Evolutionary conservation across 495 filamentous ascomycete genomes (phyloP).

Genomic region (Penicillium arizonense): DNA sequence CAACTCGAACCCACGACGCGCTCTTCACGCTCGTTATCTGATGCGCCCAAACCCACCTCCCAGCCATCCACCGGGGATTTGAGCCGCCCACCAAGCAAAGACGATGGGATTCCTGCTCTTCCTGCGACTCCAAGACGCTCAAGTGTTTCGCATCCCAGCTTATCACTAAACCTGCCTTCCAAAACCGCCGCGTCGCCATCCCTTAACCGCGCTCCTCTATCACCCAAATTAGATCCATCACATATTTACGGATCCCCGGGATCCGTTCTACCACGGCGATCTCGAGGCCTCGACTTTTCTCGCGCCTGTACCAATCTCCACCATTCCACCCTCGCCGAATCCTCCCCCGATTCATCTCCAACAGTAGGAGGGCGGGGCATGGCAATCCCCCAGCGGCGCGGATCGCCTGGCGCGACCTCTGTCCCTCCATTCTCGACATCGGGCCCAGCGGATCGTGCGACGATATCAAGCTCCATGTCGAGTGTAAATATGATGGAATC

Average conservation of each 20-base stretch:
- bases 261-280: conserved; percentile 83
- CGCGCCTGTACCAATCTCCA: conserved; percentile 92
- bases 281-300: conserved; percentile 87
- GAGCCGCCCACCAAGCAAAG: conserved; percentile 57
- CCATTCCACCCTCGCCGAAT: conserved; percentile 88
- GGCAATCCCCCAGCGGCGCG: conserved; percentile 67
- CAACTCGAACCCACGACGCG: conserved; percentile 20
- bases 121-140: conserved; percentile 66
- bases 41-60: conserved; percentile 37
- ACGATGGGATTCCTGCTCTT: conserved; percentile 65
- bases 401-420: conserved; percentile 44
- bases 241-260: conserved; percentile 79
- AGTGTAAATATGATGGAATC: conserved; percentile 78
- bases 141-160: conserved; percentile 56
- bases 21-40: conserved; percentile 44
- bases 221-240: conserved; percentile 79
- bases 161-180: conserved; percentile 74
- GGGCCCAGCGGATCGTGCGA: conserved; percentile 59
- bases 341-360: conserved; percentile 92
- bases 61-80: conserved; percentile 29
- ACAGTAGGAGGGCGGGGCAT: conserved; percentile 77
- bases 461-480: conserved; percentile 80
- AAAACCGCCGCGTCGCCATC: conserved; percentile 53
- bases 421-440: conserved; percentile 40
- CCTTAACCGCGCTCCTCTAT: conserved; percentile 68